A percentile compares a stretch with the other conserved stretches of the same genome.
Conservation (phyloP, 2,329 filamentous ascomycete species). For the Samsoniella hepiali region DNA sequence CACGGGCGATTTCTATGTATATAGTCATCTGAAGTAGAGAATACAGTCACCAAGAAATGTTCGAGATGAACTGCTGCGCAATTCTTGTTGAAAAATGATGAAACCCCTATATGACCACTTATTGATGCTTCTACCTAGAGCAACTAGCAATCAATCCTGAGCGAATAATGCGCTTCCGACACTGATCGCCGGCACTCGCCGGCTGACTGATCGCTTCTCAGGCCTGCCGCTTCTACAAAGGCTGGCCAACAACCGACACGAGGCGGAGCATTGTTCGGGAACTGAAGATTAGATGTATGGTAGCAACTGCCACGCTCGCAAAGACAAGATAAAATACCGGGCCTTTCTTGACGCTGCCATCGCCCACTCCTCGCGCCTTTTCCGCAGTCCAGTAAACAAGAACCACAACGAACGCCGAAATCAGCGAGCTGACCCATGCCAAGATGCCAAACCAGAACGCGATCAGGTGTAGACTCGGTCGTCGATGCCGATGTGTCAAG, state of each 20-base stretch:
- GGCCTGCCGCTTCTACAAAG: not conserved
- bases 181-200: too few relatives aligned
- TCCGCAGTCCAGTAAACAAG: not conserved
- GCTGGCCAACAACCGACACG: not conserved
- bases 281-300: not conserved
- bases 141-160: too few relatives aligned
- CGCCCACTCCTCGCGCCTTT: not conserved
- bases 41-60: too few relatives aligned
- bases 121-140: too few relatives aligned
- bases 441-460: not conserved
- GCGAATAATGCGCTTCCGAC: too few relatives aligned
- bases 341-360: not conserved
- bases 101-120: too few relatives aligned
- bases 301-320: not conserved
- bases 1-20: too few relatives aligned
- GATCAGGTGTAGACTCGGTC: not conserved
- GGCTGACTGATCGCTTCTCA: too few relatives aligned
- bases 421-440: not conserved
- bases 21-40: too few relatives aligned
- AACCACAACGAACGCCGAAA: not conserved
- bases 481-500: not conserved
- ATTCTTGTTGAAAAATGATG: too few relatives aligned
- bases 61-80: too few relatives aligned
- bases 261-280: not conserved
- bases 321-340: not conserved